Conservation (phyloP, 2,329 filamentous ascomycete species). For the Cercospora sp. region DNA sequence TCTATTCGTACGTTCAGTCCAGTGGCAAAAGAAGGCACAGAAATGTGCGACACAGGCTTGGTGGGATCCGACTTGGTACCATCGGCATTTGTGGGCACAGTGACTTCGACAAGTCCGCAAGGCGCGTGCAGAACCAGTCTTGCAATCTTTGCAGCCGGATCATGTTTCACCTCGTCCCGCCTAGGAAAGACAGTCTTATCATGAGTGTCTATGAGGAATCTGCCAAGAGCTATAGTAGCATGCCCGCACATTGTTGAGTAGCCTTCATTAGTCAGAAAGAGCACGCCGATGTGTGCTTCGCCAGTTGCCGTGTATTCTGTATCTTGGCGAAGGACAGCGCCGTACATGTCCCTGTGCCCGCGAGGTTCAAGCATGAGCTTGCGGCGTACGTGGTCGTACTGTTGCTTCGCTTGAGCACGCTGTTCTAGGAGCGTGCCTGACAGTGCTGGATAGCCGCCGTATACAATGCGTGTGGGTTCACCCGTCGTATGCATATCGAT, state of each 20-base stretch:
- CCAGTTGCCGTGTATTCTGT: constrained; percentile 43
- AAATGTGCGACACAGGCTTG: constrained; percentile 46
- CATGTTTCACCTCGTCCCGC: constrained; percentile 37
- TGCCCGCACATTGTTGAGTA: constrained; percentile 57
- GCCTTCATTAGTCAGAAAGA: constrained; percentile 53
- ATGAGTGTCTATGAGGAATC: constrained; percentile 40
- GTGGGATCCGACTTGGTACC: constrained; percentile 41
- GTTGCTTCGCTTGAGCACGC: constrained; percentile 39
- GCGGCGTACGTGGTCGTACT: constrained; percentile 40
- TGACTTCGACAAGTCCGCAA: constrained; percentile 47
- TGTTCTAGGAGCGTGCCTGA: constrained; percentile 44
- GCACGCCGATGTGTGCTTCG: constrained; percentile 51
- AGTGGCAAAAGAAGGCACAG: constrained; percentile 46
- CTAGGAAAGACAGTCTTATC: constrained; percentile 45
- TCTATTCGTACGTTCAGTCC: constrained; percentile 38
- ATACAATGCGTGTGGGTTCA: constrained; percentile 53
- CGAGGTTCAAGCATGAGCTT: constrained; percentile 51
- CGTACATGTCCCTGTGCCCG: constrained; percentile 56
- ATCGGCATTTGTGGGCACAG: constrained; percentile 42
- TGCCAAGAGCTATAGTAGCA: constrained; percentile 53
- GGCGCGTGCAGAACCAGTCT: constrained; percentile 48
- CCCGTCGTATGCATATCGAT: constrained; percentile 49
- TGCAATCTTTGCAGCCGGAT: constrained; percentile 33
- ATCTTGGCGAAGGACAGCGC: constrained; percentile 47
- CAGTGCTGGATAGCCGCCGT: constrained; percentile 30